Evolutionary conservation across 2,329 filamentous ascomycete species (phyloP).

Genomic region (Akanthomyces uredinophilus): DNA sequence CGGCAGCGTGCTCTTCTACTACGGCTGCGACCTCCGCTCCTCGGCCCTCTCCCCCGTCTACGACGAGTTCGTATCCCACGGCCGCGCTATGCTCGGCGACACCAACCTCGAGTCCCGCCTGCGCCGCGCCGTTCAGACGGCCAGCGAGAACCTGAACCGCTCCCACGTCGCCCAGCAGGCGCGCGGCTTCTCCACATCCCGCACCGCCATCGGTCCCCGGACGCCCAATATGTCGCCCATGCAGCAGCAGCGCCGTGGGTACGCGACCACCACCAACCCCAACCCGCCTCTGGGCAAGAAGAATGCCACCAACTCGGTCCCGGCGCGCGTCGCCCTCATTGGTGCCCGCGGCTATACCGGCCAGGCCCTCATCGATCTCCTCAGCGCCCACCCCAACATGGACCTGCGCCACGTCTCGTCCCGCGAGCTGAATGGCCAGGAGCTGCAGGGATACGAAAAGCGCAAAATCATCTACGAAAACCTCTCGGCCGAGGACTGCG

Average conservation of each 20-base stretch:
- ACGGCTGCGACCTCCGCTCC: conserved; percentile 75
- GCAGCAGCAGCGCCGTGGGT: conserved; percentile 18
- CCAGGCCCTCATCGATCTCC: conserved; percentile 78
- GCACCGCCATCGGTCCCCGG: conserved; percentile 1
- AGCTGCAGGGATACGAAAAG: conserved; percentile 86
- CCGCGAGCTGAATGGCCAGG: conserved; percentile 81
- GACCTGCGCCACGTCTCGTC: conserved; percentile 90
- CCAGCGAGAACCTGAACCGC: conserved; percentile 46
- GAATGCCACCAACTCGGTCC: conserved; percentile 76
- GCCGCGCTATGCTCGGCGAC: conserved; percentile 81
- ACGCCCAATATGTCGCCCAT: conserved; percentile 5
- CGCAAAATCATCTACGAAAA: conserved; percentile 90
- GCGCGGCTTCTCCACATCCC: conserved; percentile 15
- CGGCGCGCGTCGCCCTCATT: conserved; percentile 79
- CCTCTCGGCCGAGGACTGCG: conserved; percentile 78
- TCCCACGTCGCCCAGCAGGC: conserved; percentile 22
- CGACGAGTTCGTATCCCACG: conserved; percentile 77
- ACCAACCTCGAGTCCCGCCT: conserved; percentile 84
- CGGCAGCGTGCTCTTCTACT: conserved; percentile 94
- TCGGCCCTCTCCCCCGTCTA: conserved; percentile 74
- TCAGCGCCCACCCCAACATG: conserved; percentile 85
- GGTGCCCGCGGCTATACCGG: conserved; percentile 93
- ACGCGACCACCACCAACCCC: conserved; percentile 39
- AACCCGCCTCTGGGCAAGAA: conserved; percentile 87
- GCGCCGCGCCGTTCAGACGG: conserved; percentile 68